phyloP scores from a whole-genome alignment of 1,284 basidiomycete genomes.

The Ganoderma sp. region DNA sequence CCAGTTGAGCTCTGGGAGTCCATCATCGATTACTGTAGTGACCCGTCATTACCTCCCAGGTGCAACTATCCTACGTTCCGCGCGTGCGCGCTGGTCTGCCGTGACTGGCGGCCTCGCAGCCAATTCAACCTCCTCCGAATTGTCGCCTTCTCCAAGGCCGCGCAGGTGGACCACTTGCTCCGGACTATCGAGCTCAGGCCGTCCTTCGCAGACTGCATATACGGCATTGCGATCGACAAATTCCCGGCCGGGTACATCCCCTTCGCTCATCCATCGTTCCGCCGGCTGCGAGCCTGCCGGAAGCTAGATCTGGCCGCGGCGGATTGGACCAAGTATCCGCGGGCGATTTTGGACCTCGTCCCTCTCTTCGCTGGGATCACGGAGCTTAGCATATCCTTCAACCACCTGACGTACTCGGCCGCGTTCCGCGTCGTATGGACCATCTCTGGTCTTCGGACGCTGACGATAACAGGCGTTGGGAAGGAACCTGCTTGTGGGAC shows the following conservation, averaged over 20 bases:
- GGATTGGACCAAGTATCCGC: neutral
- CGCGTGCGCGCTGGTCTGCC: neutral
- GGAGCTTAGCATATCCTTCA: neutral
- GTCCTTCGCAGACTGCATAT: neutral
- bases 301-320: neutral
- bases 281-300: neutral
- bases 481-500: neutral
- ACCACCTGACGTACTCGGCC: conserved; percentile 1
- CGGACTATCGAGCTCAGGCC: neutral
- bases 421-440: neutral
- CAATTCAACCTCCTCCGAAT: neutral
- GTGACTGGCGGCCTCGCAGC: neutral
- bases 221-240: neutral
- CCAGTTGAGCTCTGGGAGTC: neutral
- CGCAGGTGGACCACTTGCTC: neutral
- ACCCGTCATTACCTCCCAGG: neutral
- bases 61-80: neutral
- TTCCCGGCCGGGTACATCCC: neutral
- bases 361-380: neutral
- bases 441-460: neutral
- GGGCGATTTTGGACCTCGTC: neutral
- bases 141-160: neutral
- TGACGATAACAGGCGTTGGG: neutral
- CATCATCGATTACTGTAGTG: neutral
- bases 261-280: neutral